These are phyloP conservation scores for Colletotrichum plurivorum DNA, from an alignment of 2,329 filamentous ascomycete species.

Conservation along the genomic window DNA sequence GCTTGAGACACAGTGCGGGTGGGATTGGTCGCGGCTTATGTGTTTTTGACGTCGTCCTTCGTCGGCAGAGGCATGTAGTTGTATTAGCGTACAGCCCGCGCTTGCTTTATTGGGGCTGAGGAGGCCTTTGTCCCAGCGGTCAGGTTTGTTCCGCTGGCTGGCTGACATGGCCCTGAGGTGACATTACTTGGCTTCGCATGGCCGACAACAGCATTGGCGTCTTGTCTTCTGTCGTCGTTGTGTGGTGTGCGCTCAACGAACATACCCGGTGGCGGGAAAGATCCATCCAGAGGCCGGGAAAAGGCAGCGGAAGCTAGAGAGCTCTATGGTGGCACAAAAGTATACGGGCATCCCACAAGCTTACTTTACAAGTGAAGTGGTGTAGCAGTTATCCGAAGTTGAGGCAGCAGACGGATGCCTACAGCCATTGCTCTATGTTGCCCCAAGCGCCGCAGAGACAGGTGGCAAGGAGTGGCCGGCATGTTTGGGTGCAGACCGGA, in stretches of 20 bases:
- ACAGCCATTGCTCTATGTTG: background rate
- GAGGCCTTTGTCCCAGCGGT: background rate
- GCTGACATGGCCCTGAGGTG: background rate
- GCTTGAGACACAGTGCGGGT: slow-evolving; percentile 20
- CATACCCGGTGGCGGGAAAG: background rate
- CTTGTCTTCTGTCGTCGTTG: background rate
- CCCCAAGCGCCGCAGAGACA: background rate
- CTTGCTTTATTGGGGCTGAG: background rate
- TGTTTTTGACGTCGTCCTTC: slow-evolving; percentile 3
- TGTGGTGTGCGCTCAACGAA: background rate
- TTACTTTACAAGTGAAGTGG: no score
- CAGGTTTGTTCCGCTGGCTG: background rate
- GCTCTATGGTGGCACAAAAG: background rate
- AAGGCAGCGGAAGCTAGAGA: background rate
- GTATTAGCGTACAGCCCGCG: slow-evolving; percentile 5
- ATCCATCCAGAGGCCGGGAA: background rate
- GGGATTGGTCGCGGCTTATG: slow-evolving; percentile 1
- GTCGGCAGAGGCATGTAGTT: slow-evolving; percentile 15
- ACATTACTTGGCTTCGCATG: background rate
- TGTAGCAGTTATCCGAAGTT: no score
- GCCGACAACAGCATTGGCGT: background rate
- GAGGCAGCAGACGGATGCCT: no score
- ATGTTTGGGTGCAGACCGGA: background rate
- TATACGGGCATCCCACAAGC: no score
- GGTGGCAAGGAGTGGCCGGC: background rate